phyloP scores from a whole-genome alignment of 169 alveolate genomes.

The Perkinsus olseni region DNA sequence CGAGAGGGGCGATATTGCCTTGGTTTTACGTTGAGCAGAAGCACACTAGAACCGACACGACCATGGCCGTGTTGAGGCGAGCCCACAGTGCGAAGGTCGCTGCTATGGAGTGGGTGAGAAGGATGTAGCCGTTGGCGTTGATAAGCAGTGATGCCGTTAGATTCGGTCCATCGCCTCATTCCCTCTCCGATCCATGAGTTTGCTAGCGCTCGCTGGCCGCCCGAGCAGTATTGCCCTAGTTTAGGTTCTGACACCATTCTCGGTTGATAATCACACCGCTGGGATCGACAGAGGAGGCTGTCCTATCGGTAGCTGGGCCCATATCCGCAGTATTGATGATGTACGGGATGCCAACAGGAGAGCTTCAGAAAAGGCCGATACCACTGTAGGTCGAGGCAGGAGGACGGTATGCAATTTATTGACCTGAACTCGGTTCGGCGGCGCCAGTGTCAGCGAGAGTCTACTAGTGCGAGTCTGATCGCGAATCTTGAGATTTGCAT shows the following conservation, averaged over 20 bases:
- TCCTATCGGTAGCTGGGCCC: not conserved
- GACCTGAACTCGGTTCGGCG: too few species aligned
- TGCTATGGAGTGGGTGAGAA: not conserved
- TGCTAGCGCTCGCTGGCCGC: too few species aligned
- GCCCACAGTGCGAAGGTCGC: not conserved
- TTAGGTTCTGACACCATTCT: not conserved
- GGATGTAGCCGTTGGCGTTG: too few species aligned
- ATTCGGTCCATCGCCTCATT: too few species aligned
- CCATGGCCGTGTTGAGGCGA: not conserved
- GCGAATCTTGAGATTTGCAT: too few species aligned
- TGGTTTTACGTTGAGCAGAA: not conserved
- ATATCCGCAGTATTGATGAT: not conserved
- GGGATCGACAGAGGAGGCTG: not conserved
- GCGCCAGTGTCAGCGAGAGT: too few species aligned
- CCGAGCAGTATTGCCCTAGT: not conserved
- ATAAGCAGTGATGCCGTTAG: too few species aligned
- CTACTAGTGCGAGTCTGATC: too few species aligned
- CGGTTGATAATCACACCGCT: not conserved
- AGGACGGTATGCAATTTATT: too few species aligned
- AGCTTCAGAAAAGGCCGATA: not conserved
- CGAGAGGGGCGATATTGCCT: not conserved
- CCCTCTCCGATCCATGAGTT: too few species aligned
- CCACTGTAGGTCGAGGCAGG: not conserved
- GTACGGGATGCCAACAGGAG: not conserved
- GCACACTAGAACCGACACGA: not conserved